These are phyloP conservation scores for Apiospora malaysiana DNA, from an alignment of 2,329 filamentous ascomycete species.

Conservation along the genomic window DNA sequence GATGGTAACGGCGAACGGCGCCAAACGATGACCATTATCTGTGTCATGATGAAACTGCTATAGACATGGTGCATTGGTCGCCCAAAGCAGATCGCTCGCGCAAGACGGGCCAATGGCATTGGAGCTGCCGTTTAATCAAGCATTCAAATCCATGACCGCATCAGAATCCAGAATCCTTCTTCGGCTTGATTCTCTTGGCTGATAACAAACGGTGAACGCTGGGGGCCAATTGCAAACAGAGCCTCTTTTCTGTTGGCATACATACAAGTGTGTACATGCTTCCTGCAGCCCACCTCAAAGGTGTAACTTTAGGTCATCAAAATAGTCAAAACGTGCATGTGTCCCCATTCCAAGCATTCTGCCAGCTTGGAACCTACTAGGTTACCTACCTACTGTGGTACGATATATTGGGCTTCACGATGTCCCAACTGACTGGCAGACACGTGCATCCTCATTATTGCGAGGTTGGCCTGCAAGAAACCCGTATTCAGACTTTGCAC, in stretches of 20 bases:
- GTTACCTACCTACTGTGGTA: not conserved
- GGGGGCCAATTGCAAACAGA: not conserved
- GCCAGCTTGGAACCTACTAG: not conserved
- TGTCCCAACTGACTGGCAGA: not conserved
- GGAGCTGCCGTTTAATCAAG: slow-evolving; percentile 5
- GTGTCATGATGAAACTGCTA: slow-evolving; percentile 13
- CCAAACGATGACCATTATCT: not conserved
- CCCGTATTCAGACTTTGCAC: not conserved
- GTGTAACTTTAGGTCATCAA: not conserved
- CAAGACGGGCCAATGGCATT: not conserved
- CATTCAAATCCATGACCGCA: not conserved
- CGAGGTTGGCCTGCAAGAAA: not conserved
- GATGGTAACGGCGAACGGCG: not conserved
- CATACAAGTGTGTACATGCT: not conserved
- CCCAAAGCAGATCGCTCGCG: not conserved
- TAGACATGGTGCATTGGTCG: not conserved
- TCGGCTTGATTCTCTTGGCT: not conserved
- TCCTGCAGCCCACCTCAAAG: not conserved
- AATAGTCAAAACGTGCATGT: slow-evolving; percentile 7
- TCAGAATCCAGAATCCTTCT: not conserved
- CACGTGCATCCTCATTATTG: not conserved
- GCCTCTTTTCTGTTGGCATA: not conserved
- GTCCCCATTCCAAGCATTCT: not conserved
- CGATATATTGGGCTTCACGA: not conserved
- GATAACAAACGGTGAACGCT: not conserved